These are phyloP conservation scores for Fusarium anthophilum DNA, from an alignment of 2,329 filamentous ascomycete genomes.

Conservation along the genomic window DNA sequence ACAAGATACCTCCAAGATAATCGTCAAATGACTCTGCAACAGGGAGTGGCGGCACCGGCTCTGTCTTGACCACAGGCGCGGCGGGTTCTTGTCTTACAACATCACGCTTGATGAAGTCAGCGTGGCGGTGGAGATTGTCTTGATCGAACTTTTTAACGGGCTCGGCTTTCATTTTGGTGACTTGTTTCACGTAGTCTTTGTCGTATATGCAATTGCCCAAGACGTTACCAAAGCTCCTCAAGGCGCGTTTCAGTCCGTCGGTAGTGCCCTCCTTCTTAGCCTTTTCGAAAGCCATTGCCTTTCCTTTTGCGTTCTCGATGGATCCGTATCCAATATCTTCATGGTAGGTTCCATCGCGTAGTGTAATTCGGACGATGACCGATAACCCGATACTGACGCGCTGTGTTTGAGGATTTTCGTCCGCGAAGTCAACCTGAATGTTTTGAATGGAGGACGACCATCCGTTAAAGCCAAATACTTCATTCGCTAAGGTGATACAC, in stretches of 20 bases:
- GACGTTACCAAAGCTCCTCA: slow-evolving; percentile 94
- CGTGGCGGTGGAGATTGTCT: slow-evolving; percentile 82
- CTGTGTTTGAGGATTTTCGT: slow-evolving; percentile 80
- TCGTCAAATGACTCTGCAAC: slow-evolving; percentile 60
- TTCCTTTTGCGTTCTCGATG: slow-evolving; percentile 95
- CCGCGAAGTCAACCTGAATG: slow-evolving; percentile 94
- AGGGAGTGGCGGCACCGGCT: slow-evolving; percentile 34
- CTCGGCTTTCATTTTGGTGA: slow-evolving; percentile 86
- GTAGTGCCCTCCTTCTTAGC: slow-evolving; percentile 98
- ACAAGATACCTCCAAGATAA: slow-evolving; percentile 58
- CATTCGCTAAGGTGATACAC: slow-evolving; percentile 92
- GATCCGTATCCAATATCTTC: slow-evolving; percentile 98
- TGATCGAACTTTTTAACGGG: slow-evolving; percentile 79
- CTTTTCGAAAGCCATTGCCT: slow-evolving; percentile 96
- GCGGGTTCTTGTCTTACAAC: slow-evolving; percentile 41
- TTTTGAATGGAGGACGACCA: slow-evolving; percentile 98
- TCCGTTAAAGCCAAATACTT: slow-evolving; percentile 96
- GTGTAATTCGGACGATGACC: slow-evolving; percentile 88
- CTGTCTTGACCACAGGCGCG: slow-evolving; percentile 40
- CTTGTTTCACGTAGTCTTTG: slow-evolving; percentile 88
- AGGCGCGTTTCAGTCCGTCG: slow-evolving; percentile 87
- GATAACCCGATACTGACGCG: slow-evolving; percentile 88
- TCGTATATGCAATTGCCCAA: slow-evolving; percentile 99
- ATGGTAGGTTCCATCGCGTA: slow-evolving; percentile 94
- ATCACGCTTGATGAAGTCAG: slow-evolving; percentile 75